Percentiles rank a stretch among this genome's conserved stretches.
Evolutionary conservation across 257 asterid genomes (phyloP).

Genomic region (Przewalskia tangutica): DNA sequence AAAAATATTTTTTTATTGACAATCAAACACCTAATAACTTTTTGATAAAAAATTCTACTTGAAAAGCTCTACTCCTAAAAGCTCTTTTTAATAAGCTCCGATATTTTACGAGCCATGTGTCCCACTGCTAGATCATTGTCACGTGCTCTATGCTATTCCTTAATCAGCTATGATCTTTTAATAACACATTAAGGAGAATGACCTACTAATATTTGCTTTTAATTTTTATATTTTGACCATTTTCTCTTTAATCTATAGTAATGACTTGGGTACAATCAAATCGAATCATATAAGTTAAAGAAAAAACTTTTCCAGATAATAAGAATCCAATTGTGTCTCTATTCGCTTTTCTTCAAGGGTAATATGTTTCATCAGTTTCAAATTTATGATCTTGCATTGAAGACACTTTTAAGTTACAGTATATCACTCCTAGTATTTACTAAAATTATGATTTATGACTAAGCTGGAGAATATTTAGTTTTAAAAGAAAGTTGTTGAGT

Average conservation of each 20-base stretch:
- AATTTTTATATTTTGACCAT: neutral
- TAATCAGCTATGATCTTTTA: no score
- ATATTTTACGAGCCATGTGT: slow-evolving; percentile 11
- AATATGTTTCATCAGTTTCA: neutral
- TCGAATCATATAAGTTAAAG: neutral
- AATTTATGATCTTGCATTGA: neutral
- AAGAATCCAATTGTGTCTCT: neutral
- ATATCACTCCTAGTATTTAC: neutral
- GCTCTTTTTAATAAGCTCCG: no score
- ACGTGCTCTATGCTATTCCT: slow-evolving; percentile 19
- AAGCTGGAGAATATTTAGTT: neutral
- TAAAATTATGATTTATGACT: neutral
- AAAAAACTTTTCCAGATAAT: neutral
- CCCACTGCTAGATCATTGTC: slow-evolving; percentile 15
- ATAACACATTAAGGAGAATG: no score
- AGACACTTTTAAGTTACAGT: neutral
- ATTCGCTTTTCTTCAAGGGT: no score
- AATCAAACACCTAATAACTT: no score
- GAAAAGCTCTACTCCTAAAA: no score
- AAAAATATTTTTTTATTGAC: no score
- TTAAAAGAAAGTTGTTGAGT: neutral
- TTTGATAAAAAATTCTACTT: no score
- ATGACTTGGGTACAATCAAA: neutral
- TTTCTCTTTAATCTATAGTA: neutral
- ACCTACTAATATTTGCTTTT: no score